Evolutionary conservation across 257 asterid genomes (phyloP).

Genomic region (Solanum peruvianum): DNA sequence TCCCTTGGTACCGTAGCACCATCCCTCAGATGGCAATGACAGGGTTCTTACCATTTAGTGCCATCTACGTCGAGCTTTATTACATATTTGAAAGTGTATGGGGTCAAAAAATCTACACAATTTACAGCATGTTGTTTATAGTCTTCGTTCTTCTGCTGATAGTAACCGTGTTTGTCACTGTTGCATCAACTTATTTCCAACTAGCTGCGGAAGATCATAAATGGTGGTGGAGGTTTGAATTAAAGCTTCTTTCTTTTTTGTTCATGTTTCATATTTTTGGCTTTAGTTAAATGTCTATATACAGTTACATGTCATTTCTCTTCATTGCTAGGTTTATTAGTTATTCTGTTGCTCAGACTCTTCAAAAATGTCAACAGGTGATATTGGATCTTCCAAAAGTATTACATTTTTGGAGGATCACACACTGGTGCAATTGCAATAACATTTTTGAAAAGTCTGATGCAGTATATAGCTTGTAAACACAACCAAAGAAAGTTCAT

Average conservation of each 20-base stretch:
- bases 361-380: background rate
- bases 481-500: background rate
- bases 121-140: conserved; percentile 4
- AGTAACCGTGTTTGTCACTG: conserved; percentile 8
- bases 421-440: background rate
- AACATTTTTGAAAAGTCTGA: background rate
- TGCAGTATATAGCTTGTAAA: background rate
- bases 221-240: conserved; percentile 32
- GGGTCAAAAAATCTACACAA: conserved; percentile 17
- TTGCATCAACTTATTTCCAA: conserved; percentile 19
- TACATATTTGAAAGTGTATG: conserved; percentile 12
- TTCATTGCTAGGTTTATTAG: background rate
- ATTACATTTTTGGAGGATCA: background rate
- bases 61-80: conserved; percentile 10
- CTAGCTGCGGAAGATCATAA: conserved; percentile 28
- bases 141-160: conserved; percentile 12
- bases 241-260: background rate
- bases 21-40: conserved; percentile 20
- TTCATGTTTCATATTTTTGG: background rate
- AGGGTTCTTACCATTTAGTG: conserved; percentile 14
- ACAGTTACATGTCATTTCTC: background rate
- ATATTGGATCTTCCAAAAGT: background rate
- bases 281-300: background rate
- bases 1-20: conserved; percentile 9
- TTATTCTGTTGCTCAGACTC: background rate